These are phyloP conservation scores for Lasiosphaeria ovina DNA, from an alignment of 495 filamentous ascomycete species.

Conservation along the genomic window DNA sequence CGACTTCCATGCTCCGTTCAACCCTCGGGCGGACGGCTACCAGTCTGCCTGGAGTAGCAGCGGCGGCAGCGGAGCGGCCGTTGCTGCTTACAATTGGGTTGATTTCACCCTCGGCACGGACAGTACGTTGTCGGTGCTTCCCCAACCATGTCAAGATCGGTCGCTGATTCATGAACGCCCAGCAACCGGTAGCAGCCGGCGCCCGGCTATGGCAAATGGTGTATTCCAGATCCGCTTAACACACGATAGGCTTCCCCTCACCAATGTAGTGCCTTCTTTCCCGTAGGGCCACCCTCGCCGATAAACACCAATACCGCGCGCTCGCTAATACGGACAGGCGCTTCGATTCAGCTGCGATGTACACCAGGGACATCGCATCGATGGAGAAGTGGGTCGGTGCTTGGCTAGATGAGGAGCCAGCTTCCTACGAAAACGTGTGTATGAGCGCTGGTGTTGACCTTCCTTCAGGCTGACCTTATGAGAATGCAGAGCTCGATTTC, in stretches of 20 bases:
- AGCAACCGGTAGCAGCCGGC: conserved; percentile 1
- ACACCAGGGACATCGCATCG: not conserved
- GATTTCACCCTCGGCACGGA: conserved; percentile 46
- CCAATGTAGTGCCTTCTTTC: not conserved
- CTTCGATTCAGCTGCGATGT: not conserved
- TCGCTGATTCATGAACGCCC: not conserved
- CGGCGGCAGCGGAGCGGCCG: conserved; percentile 41
- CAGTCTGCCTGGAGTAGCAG: conserved; percentile 43
- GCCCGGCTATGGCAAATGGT: not conserved
- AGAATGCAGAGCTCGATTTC: not conserved
- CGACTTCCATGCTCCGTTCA: conserved; percentile 48
- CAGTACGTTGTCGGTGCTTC: conserved; percentile 5
- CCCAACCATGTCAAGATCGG: not conserved
- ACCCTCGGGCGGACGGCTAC: conserved; percentile 54
- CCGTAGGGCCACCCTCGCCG: not conserved
- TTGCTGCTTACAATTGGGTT: conserved; percentile 51
- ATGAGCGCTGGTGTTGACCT: not conserved
- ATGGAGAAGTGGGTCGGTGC: conserved; percentile 2
- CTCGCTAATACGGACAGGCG: not conserved
- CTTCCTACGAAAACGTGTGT: not conserved
- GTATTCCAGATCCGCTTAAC: conserved; percentile 1
- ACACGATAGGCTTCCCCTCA: not conserved
- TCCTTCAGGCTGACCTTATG: not conserved
- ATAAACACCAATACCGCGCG: not conserved
- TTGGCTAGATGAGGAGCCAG: not conserved